Evolutionary conservation across 2,329 filamentous ascomycete species (phyloP).

Genomic region (Pseudogymnoascus sp.): DNA sequence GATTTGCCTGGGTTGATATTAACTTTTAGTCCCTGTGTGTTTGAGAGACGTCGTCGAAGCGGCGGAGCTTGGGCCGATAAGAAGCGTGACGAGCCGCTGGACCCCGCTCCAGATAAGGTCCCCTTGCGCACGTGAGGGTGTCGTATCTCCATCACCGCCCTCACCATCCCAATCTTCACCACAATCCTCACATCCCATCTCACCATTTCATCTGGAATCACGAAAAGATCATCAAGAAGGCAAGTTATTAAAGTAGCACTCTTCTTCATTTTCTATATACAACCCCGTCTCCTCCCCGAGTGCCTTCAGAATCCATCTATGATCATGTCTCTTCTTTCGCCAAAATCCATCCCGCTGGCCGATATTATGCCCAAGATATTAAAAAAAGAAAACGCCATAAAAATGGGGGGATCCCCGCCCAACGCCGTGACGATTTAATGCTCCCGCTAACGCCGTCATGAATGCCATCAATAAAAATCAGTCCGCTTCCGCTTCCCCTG

Average conservation of each 20-base stretch:
- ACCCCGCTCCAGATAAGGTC: background rate
- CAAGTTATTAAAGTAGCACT: background rate
- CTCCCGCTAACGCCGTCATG: background rate
- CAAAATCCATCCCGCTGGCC: background rate
- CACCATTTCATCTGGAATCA: background rate
- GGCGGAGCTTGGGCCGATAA: background rate
- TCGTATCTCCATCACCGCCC: background rate
- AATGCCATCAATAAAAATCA: background rate
- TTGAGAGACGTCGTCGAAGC: no score
- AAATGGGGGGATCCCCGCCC: background rate
- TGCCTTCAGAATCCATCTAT: background rate
- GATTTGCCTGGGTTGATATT: no score
- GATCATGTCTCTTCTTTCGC: background rate
- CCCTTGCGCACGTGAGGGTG: background rate
- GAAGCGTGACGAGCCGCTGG: background rate
- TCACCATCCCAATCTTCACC: background rate
- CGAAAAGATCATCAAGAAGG: background rate
- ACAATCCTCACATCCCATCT: background rate
- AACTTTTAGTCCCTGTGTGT: no score
- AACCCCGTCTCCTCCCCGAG: background rate
- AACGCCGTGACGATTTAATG: background rate
- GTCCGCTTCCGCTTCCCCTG: background rate
- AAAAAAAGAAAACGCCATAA: background rate
- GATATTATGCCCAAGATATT: conserved; percentile 2
- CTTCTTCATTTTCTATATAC: background rate